phyloP scores from a whole-genome alignment of 2,329 filamentous ascomycete genomes.

The Venturia asperata region DNA sequence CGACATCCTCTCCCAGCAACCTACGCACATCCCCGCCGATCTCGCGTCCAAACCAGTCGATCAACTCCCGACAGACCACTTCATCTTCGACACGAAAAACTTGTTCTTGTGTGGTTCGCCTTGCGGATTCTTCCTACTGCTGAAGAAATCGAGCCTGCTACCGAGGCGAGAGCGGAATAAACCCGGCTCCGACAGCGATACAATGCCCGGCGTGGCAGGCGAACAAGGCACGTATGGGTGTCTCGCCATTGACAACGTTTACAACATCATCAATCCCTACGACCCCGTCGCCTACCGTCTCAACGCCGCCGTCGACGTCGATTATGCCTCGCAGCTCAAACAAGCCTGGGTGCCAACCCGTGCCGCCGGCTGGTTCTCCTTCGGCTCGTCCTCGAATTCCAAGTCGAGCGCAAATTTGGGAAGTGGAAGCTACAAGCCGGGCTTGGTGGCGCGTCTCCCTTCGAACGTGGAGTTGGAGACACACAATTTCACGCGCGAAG shows the following conservation, averaged over 20 bases:
- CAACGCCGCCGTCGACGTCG: conserved; percentile 79
- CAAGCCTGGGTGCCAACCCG: conserved; percentile 72
- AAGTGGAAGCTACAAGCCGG: conserved; percentile 24
- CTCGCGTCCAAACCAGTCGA: conserved; percentile 32
- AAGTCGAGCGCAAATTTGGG: background rate
- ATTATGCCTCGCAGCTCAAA: conserved; percentile 70
- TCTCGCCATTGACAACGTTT: conserved; percentile 88
- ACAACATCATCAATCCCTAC: conserved; percentile 77
- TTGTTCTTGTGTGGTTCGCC: conserved; percentile 87
- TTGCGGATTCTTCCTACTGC: conserved; percentile 82
- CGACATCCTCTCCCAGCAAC: conserved; percentile 84
- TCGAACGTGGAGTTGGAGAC: conserved; percentile 78
- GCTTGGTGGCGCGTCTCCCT: conserved; percentile 35
- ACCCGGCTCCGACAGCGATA: conserved; percentile 62
- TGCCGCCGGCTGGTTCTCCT: conserved; percentile 43
- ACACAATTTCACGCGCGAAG: conserved; percentile 88
- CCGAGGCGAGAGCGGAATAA: conserved; percentile 73
- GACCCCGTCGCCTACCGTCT: conserved; percentile 84
- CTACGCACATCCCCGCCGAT: conserved; percentile 55
- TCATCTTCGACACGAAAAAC: conserved; percentile 88
- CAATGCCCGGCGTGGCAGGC: conserved; percentile 57
- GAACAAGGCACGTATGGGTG: conserved; percentile 77
- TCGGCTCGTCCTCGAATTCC: conserved; percentile 25
- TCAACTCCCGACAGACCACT: conserved; percentile 47
- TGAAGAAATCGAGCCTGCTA: conserved; percentile 65